Base-by-base conservation (phyloP, 768 basidiomycete species). In the Leccinum barrowsii region DNA sequence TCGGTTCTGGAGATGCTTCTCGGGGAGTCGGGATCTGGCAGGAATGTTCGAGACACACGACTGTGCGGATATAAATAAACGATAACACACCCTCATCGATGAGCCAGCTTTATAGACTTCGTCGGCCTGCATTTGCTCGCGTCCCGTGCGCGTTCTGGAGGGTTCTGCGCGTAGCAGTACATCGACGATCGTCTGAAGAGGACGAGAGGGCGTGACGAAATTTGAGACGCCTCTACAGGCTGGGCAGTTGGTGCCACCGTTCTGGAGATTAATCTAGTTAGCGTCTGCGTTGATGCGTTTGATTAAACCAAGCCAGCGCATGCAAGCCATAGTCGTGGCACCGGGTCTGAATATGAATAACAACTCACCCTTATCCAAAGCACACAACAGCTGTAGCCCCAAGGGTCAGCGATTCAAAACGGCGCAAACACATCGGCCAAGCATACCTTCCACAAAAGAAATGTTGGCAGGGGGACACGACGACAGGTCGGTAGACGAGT, bases 381-480 rank as follows among this genome's bases (percentile, higher is more conserved):
- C 1, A 83, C 77, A 69, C 87, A 89, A 70, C 91, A 93, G 68
- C 91, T 93, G 60, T 12, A 51, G 35, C 35, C 17, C 61, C 10
- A n/a, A 42, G n/a, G 40, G 55, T 66, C 85, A 93, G 71, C 83
- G 87, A 61, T 35, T 49, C 35, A 47, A 55, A 28, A 50, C 37
- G 50, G 8, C 8, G 2, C 15, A 2, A 32, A 52, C 3, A 53
- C 52, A 44, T 51, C 44, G 7, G 50, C 10, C 13, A 35, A 51
- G 64, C 75, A 58, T 73, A 91, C 90, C 91, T 92, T 72, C 92
- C 92, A 67, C 92, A 94, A 69, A 92, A 93, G 79, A 89, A 92
- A 78, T 94, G 92, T 65, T 92, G 89, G 70, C 92, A 94, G 30
- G 92, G 92, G 35, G 82, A 79, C 53, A 94, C 89, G 28, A 92